Evolutionary conservation across 129 eudicot genomes (phyloP).

Genomic region (Lactuca saligna): DNA sequence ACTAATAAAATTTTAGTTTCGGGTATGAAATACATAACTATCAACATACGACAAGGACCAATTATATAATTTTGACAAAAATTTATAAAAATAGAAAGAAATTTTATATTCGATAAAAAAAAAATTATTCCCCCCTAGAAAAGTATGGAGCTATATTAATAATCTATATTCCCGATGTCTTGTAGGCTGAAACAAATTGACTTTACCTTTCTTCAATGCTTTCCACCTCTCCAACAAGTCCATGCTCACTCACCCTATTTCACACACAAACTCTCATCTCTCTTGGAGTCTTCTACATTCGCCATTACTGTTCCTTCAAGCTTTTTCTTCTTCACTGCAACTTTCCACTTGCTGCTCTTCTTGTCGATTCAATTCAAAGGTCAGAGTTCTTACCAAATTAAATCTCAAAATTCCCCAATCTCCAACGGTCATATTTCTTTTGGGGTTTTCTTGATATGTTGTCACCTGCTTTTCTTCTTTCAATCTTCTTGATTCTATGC

Average conservation of each 20-base stretch:
- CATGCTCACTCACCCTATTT: slow-evolving; percentile 42
- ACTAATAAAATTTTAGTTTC: too few species aligned
- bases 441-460: slow-evolving; percentile 24
- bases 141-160: slow-evolving; percentile 5
- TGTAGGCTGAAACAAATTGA: slow-evolving; percentile 48
- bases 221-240: slow-evolving; percentile 35
- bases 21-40: too few species aligned
- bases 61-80: background rate
- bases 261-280: slow-evolving; percentile 35
- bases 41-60: too few species aligned
- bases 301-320: slow-evolving; percentile 33
- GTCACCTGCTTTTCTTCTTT: slow-evolving; percentile 46
- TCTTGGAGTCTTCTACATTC: slow-evolving; percentile 29
- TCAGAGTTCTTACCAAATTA: slow-evolving; percentile 22
- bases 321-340: slow-evolving; percentile 22
- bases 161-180: slow-evolving; percentile 54
- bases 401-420: slow-evolving; percentile 10
- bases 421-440: slow-evolving; percentile 31
- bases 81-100: background rate
- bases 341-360: slow-evolving; percentile 31
- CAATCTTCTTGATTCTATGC: slow-evolving; percentile 41
- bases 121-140: slow-evolving; percentile 18
- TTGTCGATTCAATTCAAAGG: slow-evolving; percentile 17
- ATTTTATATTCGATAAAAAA: background rate
- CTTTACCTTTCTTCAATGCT: slow-evolving; percentile 52